Evolutionary conservation across 2,329 filamentous ascomycete genomes (phyloP).

Genomic region (Cercospora canescens): DNA sequence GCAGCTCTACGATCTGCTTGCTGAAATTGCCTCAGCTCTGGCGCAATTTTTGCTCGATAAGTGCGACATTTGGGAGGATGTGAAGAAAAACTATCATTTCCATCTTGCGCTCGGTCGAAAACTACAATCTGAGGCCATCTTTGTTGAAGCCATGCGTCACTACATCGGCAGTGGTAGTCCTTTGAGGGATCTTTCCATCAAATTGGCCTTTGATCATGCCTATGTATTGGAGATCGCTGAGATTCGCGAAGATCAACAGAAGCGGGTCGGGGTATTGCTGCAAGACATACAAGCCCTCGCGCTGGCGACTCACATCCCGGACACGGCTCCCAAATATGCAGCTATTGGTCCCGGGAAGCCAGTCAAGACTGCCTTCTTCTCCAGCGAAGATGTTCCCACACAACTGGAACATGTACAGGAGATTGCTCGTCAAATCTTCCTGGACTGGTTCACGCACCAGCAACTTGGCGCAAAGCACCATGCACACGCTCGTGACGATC

Average conservation of each 20-base stretch:
- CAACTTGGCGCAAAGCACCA: neutral
- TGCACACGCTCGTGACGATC: neutral
- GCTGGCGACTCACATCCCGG: neutral
- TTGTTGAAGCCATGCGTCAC: constrained; percentile 11
- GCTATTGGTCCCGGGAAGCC: neutral
- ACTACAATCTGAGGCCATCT: constrained; percentile 4
- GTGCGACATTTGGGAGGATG: constrained; percentile 1
- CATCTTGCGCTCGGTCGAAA: constrained; percentile 10
- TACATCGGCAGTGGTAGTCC: constrained; percentile 24
- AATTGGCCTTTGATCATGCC: neutral
- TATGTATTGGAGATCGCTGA: neutral
- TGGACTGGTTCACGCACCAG: neutral
- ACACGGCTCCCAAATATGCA: neutral
- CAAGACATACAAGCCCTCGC: neutral
- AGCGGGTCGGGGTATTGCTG: neutral
- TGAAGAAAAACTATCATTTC: neutral
- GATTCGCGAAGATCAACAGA: neutral
- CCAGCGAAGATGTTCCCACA: neutral
- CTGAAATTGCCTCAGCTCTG: neutral
- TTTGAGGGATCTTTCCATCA: neutral
- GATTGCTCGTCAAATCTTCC: neutral
- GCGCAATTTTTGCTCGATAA: neutral
- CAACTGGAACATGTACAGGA: neutral
- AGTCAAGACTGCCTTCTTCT: neutral
- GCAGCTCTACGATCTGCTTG: neutral